These are phyloP conservation scores for Artemisia argyi DNA, from an alignment of 129 eudicot species.

Conservation along the genomic window DNA sequence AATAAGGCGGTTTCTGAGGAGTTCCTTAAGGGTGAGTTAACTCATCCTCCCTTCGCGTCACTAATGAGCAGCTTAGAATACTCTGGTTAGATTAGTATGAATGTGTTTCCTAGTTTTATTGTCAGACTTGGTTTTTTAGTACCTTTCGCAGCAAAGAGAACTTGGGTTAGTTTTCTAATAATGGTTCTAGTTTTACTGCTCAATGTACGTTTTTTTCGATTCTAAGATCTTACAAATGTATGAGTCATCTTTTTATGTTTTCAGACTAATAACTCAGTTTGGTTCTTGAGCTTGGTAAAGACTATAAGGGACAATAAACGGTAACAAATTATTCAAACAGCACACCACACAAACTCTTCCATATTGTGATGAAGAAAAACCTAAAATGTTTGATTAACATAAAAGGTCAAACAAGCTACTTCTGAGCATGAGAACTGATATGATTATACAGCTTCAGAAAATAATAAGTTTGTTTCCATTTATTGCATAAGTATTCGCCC, in stretches of 20 bases:
- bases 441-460: too few relatives aligned
- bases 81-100: conserved; percentile 23
- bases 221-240: conserved; percentile 1
- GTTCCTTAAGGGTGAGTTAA: conserved; percentile 48
- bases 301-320: neutral
- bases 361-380: too few relatives aligned
- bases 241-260: conserved; percentile 12
- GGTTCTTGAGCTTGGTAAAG: neutral
- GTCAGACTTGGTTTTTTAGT: too few relatives aligned
- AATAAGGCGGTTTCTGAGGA: conserved; percentile 51
- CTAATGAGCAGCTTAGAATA: conserved; percentile 42
- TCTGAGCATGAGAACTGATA: too few relatives aligned
- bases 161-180: too few relatives aligned
- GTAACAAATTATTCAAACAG: neutral
- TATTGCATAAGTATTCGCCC: too few relatives aligned
- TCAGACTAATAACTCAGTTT: neutral
- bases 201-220: neutral
- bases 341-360: neutral
- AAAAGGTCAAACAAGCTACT: neutral
- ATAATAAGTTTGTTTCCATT: too few relatives aligned
- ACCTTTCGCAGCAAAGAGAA: too few relatives aligned
- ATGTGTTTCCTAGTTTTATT: conserved; percentile 9
- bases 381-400: too few relatives aligned
- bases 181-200: neutral
- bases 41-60: conserved; percentile 50